Base-by-base conservation (phyloP, 2,329 filamentous ascomycete genomes). In the Fusarium temperatum region DNA sequence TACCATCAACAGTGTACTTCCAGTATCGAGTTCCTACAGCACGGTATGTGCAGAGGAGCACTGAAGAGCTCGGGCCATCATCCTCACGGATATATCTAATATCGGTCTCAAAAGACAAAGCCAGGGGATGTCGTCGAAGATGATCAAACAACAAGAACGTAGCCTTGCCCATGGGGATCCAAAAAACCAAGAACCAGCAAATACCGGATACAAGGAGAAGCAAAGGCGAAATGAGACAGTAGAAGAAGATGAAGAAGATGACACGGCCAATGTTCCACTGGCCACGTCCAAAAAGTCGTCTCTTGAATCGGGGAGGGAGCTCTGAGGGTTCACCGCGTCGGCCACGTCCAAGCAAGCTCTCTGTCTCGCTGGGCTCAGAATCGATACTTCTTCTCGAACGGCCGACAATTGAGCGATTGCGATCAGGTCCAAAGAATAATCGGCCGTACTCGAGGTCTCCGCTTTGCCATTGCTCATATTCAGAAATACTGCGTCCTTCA, bases 381-480 rank as follows among this genome's bases (percentile, higher is more conserved):
- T 98, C 96, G 70, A 98, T 88, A 82, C 96, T 98, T 78, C 94
- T 91, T 79, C 96, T 90, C 69, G 95, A 93, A 51, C 94, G 92
- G 28, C 96, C 96, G 47, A 98, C 87, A 58, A 98, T 91, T 12
- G 95, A 97, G 60, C 93, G 90, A 76, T 88, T 91, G 68, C 89
- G 85, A 61, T 90, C 90, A 7, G 96, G 96, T 1, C 96, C 97
- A 81, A 99, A 99, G 85, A 99, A 98, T 6, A 99, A 89, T 39
- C 96, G 90, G 7, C 96, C 96, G 81, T 98, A 95, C 82, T 99
- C 96, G 39, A 99, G 89, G 79, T 99, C 96, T 57, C 96, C 96
- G 80, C 91, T 98, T 84, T 99, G 96, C 96, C 96, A 99, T 83
- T 98, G 95, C 82, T 99, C 96, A 81, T 99, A 99, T 84, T 99